phyloP scores from a whole-genome alignment of 768 basidiomycete species.

The Tricholoma matsutake region DNA sequence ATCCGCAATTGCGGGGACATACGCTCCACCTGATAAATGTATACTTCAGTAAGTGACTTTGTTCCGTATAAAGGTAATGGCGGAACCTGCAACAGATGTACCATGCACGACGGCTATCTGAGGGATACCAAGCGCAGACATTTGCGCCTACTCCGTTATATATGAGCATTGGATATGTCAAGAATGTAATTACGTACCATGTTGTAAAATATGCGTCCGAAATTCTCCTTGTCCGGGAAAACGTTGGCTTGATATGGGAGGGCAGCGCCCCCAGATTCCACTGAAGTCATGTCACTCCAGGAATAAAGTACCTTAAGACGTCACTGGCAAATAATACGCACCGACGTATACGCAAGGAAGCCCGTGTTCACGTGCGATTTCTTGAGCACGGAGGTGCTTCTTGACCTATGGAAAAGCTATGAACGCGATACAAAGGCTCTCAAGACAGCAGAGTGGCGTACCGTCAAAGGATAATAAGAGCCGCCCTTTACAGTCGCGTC shows the following conservation, averaged over 20 bases:
- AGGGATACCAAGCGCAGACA: slow-evolving; percentile 88
- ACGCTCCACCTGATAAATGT: slow-evolving; percentile 66
- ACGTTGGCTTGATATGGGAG: slow-evolving; percentile 92
- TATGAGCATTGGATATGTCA: neutral
- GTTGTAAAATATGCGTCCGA: slow-evolving; percentile 96
- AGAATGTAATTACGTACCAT: slow-evolving; percentile 57
- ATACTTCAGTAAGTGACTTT: neutral
- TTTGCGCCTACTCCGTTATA: slow-evolving; percentile 61
- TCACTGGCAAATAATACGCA: slow-evolving; percentile 37
- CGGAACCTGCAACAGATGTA: slow-evolving; percentile 82
- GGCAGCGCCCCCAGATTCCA: slow-evolving; percentile 93
- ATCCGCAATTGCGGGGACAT: slow-evolving; percentile 96
- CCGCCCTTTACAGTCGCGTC: slow-evolving; percentile 94
- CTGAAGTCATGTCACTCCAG: slow-evolving; percentile 34
- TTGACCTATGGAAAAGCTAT: slow-evolving; percentile 57
- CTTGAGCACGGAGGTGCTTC: slow-evolving; percentile 93
- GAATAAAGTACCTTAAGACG: neutral
- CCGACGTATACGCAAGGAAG: slow-evolving; percentile 92
- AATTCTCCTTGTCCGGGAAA: slow-evolving; percentile 94
- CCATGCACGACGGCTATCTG: slow-evolving; percentile 94
- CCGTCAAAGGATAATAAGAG: slow-evolving; percentile 87
- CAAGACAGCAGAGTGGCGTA: slow-evolving; percentile 23
- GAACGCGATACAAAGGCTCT: neutral
- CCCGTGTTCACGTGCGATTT: slow-evolving; percentile 88
- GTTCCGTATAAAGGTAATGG: neutral